Conservation (phyloP, 2,329 filamentous ascomycete genomes). For the Venturia asperata region DNA sequence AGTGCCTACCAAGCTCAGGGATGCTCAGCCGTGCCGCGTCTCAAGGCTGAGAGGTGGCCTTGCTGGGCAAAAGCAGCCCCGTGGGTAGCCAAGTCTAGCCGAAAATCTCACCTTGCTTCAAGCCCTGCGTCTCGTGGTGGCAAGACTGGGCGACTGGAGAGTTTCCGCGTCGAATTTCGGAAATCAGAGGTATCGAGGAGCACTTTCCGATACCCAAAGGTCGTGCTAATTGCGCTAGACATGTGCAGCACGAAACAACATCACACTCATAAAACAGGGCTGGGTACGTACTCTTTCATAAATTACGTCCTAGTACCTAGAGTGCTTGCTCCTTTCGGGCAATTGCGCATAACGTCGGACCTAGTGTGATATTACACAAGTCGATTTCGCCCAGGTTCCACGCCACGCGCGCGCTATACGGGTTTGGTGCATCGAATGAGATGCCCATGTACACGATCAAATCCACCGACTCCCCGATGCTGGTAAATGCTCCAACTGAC, state of each 20-base stretch:
- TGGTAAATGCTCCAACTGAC: background rate
- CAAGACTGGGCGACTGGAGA: too few relatives aligned
- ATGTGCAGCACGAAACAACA: background rate
- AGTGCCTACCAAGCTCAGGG: background rate
- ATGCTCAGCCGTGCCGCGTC: background rate
- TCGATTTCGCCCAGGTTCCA: background rate
- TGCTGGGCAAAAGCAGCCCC: background rate
- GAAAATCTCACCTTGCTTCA: background rate
- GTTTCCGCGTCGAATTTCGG: background rate
- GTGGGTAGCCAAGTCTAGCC: background rate
- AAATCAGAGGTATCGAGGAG: background rate
- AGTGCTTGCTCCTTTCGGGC: background rate
- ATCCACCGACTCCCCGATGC: conserved; percentile 9
- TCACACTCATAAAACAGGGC: background rate
- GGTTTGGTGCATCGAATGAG: background rate
- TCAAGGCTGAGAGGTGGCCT: conserved; percentile 8
- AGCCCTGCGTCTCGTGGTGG: background rate
- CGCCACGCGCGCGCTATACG: background rate
- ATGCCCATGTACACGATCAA: background rate
- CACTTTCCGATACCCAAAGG: background rate
- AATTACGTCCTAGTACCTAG: background rate
- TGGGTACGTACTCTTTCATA: background rate
- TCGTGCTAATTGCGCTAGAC: background rate
- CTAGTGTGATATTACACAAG: background rate
- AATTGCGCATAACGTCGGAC: background rate